Conservation (phyloP, 169 alveolate species). For the Plasmodium yoelii region DNA sequence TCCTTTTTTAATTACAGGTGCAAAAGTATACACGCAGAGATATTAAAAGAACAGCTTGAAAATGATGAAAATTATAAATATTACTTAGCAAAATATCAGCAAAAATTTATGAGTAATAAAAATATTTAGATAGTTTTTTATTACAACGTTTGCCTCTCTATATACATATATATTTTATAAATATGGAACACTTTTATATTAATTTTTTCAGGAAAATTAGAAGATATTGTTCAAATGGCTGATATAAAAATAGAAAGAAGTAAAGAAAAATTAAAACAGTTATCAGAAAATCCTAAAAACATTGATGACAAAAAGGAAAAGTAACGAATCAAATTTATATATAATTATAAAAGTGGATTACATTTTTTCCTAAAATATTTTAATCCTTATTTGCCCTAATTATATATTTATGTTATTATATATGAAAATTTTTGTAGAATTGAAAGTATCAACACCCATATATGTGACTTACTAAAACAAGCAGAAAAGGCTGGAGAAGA, state of each 20-base stretch:
- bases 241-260: conserved; percentile 54
- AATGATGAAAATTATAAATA: conserved; percentile 66
- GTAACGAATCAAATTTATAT: conserved; percentile 25
- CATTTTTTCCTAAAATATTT: neutral
- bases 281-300: conserved; percentile 70
- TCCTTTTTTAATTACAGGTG: conserved; percentile 30
- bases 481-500: conserved; percentile 82
- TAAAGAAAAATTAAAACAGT: conserved; percentile 65
- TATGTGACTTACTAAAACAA: conserved; percentile 78
- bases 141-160: conserved; percentile 1
- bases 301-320: conserved; percentile 76
- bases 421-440: conserved; percentile 48
- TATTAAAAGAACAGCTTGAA: conserved; percentile 60
- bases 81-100: conserved; percentile 63
- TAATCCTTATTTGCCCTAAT: neutral
- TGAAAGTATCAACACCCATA: conserved; percentile 78
- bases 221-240: conserved; percentile 43
- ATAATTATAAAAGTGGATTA: neutral
- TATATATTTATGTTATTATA: conserved; percentile 6
- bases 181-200: conserved; percentile 3
- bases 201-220: conserved; percentile 29
- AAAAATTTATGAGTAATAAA: conserved; percentile 74
- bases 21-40: conserved; percentile 63
- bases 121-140: conserved; percentile 5
- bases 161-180: neutral